Evolutionary conservation across 1,139 yeast genomes (phyloP), one percentile per base, ranked within the genome.

Genomic region (Geotrichum histeridarum): DNA sequence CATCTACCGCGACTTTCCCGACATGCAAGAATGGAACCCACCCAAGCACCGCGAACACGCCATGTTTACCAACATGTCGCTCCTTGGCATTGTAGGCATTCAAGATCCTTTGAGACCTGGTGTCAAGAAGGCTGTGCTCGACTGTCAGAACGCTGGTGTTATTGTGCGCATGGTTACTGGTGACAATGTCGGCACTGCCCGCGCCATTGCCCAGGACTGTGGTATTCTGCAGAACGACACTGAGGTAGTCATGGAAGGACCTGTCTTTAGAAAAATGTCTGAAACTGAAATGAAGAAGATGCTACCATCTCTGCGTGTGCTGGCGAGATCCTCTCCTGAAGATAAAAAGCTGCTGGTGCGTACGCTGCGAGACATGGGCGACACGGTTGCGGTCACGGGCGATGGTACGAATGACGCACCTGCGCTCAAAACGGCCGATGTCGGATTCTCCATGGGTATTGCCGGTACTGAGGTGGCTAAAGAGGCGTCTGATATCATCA

Each of bases 111-210:
- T 93, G 60, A 83, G 97, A 63, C 80, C 80, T 8, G 97, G 96
- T 59, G 98, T 93, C n/a, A 79, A 83, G 31, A 83, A 85, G 54
- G 95, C 99, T 1, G 96, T 93, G 17, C 75, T 77, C 38, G 85
- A 84, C 66, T 93, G 99, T 73, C 84, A 82, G 63, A 76, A 76
- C 43, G 98, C 99, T 0, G 98, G 99, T 55, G 98, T 93, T 15
- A 80, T 85, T 32, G 98, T 93, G 31, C 80, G 97, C 64, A 93
- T 93, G 99, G 97, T 93, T 51, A 93, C 99, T 22, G 99, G 99
- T 70, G 99, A 93, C 70, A 91, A 91, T 67, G 68, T 91, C 57
- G 75, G 81, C 50, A 93, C 99, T 6, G 99, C 99, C 8, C 82
- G 81, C 62, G 95, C 98, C 0, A 93, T 93, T 61, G 89, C 97